A percentile compares a stretch with the other conserved stretches of the same genome.
Evolutionary conservation across 2,329 filamentous ascomycete genomes (phyloP).

Genomic region (Zelopaecilomyces penicillatus): DNA sequence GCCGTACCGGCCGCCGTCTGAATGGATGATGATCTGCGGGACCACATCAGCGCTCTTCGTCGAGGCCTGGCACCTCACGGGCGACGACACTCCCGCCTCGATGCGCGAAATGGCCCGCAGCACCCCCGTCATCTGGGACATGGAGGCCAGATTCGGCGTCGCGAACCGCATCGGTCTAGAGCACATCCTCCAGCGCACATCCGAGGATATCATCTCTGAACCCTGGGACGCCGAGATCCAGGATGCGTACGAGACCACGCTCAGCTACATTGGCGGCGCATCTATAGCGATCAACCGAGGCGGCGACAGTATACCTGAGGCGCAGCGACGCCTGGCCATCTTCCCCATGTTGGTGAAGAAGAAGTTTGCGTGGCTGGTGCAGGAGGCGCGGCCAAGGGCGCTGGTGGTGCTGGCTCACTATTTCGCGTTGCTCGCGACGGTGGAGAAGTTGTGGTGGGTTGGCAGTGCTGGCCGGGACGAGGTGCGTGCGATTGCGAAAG

Average conservation of each 20-base stretch:
- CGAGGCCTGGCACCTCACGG: slow-evolving; percentile 5
- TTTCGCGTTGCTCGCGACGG: slow-evolving; percentile 8
- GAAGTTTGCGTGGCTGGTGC: slow-evolving; percentile 7
- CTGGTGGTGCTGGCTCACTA: slow-evolving; percentile 11
- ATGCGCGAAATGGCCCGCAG: slow-evolving; percentile 6
- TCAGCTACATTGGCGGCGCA: slow-evolving; percentile 12
- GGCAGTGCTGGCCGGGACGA: slow-evolving; percentile 5
- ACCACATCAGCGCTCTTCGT: slow-evolving; percentile 8
- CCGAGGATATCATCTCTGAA: slow-evolving; percentile 5
- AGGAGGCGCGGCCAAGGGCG: slow-evolving; percentile 6
- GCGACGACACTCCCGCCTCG: slow-evolving; percentile 4
- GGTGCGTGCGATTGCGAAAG: slow-evolving; percentile 5
- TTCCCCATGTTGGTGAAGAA: slow-evolving; percentile 10
- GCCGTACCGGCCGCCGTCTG: slow-evolving; percentile 11
- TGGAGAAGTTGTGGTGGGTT: slow-evolving; percentile 8
- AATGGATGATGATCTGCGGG: slow-evolving; percentile 13
- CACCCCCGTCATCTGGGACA: slow-evolving; percentile 10
- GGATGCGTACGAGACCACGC: slow-evolving; percentile 12
- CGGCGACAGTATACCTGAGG: background rate
- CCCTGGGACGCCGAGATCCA: slow-evolving; percentile 12
- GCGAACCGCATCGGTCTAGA: slow-evolving; percentile 7
- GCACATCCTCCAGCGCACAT: slow-evolving; percentile 8
- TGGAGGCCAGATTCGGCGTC: slow-evolving; percentile 6
- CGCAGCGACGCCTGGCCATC: slow-evolving; percentile 5
- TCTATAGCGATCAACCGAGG: background rate